Percentiles rank a stretch among this genome's conserved stretches.
Evolutionary conservation across 2,329 filamentous ascomycete genomes (phyloP).

Genomic region (Aspergillus pseudotamarii): DNA sequence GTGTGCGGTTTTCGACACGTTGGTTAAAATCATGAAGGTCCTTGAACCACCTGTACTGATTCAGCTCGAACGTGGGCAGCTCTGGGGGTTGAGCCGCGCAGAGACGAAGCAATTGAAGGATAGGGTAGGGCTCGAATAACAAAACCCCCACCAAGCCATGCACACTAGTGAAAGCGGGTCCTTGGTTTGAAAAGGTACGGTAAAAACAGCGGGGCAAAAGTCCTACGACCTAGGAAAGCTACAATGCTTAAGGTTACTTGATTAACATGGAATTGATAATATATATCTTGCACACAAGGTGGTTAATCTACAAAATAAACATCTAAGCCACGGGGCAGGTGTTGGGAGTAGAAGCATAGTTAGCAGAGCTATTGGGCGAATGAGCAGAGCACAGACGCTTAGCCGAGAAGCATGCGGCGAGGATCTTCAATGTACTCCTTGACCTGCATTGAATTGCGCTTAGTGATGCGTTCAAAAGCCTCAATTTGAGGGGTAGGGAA

Average conservation of each 20-base stretch:
- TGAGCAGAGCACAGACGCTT: constrained; percentile 11
- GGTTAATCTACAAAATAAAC: constrained; percentile 32
- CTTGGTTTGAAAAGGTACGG: too few relatives aligned
- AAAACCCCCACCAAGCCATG: background rate
- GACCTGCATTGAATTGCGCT: constrained; percentile 48
- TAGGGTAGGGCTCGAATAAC: constrained; percentile 25
- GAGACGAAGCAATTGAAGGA: constrained; percentile 42
- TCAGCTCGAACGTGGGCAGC: constrained; percentile 54
- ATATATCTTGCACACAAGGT: constrained; percentile 14
- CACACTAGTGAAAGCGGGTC: background rate
- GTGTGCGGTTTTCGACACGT: constrained; percentile 41
- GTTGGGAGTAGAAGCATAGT: background rate
- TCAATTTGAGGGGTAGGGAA: background rate
- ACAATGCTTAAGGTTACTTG: background rate
- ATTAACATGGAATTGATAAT: constrained; percentile 1
- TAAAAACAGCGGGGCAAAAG: background rate
- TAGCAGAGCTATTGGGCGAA: background rate
- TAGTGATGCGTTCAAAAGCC: background rate
- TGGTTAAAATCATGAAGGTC: constrained; percentile 46
- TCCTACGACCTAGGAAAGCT: background rate
- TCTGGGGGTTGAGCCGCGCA: constrained; percentile 40
- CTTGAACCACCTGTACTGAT: constrained; percentile 52
- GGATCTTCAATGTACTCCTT: constrained; percentile 99
- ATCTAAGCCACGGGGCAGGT: background rate
- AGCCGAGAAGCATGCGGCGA: constrained; percentile 77